Evolutionary conservation across 2,329 filamentous ascomycete genomes (phyloP), one percentile per base, ranked within the genome.

Genomic region (Aspergillus nomiae): DNA sequence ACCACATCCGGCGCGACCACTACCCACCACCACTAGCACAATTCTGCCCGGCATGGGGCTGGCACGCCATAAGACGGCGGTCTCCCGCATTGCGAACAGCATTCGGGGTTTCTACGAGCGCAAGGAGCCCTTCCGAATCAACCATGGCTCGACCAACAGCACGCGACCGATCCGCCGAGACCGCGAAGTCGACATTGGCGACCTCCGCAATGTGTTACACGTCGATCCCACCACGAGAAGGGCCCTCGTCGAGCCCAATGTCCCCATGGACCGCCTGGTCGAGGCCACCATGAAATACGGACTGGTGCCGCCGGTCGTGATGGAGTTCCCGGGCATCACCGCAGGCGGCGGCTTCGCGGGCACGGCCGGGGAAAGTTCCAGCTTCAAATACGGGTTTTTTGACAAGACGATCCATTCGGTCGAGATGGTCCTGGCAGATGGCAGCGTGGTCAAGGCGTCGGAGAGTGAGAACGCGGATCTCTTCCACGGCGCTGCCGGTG

Each of bases 131-230:
- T 93, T 91, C 76, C 84, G 90, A 16, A 89, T 93, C 72, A 90
- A 87, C 69, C 90, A 93, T 77, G 91, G 91, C 64, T 88, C 89
- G 0, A 92, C 90, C 28, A 92, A 92, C 79, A 91, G 87, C 76
- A 93, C 91, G 46, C 87, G 91, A 9, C 84, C 84, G 28, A 82
- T 46, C 43, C 43, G 43, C 43, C 43, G 43, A 21, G 43, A 46
- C 43, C 43, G 61, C 43, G 60, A 66, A 71, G 85, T 85, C 68
- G 85, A 87, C 11, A 82, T 94, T 60, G 89, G 92, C 73, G 92
- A 89, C 46, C 83, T 94, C 10, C 83, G 82, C 66, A 83, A 86
- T 74, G 85, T 94, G 16, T 79, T 94, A 14, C 76, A 81, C 11
- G 79, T 94, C 54, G 84, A 92, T 77, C 1, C 74, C 73, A 7